Conservation (phyloP, 2,329 filamentous ascomycete genomes). For the Didymella exigua region DNA sequence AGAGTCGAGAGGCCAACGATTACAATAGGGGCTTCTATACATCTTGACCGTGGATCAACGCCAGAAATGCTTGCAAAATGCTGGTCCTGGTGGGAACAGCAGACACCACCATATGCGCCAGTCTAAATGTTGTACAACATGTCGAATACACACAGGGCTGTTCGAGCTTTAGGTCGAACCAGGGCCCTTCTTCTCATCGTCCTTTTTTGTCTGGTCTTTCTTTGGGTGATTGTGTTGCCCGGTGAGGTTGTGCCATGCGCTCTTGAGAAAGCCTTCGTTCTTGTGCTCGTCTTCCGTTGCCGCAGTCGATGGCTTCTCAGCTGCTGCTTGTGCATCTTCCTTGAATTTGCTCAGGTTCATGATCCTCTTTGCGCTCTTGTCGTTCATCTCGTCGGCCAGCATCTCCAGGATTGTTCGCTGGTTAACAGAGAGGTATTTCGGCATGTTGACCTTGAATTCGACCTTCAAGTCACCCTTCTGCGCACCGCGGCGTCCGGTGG, state of each 20-base stretch:
- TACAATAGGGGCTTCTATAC: slow-evolving; percentile 29
- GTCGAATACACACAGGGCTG: slow-evolving; percentile 9
- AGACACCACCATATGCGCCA: slow-evolving; percentile 24
- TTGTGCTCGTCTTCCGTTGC: slow-evolving; percentile 58
- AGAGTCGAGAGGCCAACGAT: slow-evolving; percentile 44
- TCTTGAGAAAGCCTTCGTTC: slow-evolving; percentile 89
- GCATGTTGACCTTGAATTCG: slow-evolving; percentile 94
- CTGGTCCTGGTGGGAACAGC: slow-evolving; percentile 19
- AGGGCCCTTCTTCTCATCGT: slow-evolving; percentile 41
- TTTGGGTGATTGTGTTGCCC: slow-evolving; percentile 62
- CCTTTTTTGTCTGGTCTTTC: slow-evolving; percentile 32
- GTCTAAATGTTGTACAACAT: slow-evolving; percentile 22
- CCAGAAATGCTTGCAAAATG: slow-evolving; percentile 39
- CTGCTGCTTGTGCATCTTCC: slow-evolving; percentile 24
- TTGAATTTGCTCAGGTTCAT: slow-evolving; percentile 75
- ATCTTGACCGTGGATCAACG: slow-evolving; percentile 27
- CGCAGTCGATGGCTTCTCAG: slow-evolving; percentile 20
- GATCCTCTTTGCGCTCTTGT: slow-evolving; percentile 87
- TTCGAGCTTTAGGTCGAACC: slow-evolving; percentile 34
- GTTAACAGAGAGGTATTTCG: slow-evolving; percentile 89
- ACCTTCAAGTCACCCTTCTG: slow-evolving; percentile 83
- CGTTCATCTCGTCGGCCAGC: slow-evolving; percentile 93
- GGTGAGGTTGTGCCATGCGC: slow-evolving; percentile 90
- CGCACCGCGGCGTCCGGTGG: slow-evolving; percentile 59
- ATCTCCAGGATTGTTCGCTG: slow-evolving; percentile 93